Conservation (phyloP, 2,329 filamentous ascomycete genomes). For the Verticillium dahliae region DNA sequence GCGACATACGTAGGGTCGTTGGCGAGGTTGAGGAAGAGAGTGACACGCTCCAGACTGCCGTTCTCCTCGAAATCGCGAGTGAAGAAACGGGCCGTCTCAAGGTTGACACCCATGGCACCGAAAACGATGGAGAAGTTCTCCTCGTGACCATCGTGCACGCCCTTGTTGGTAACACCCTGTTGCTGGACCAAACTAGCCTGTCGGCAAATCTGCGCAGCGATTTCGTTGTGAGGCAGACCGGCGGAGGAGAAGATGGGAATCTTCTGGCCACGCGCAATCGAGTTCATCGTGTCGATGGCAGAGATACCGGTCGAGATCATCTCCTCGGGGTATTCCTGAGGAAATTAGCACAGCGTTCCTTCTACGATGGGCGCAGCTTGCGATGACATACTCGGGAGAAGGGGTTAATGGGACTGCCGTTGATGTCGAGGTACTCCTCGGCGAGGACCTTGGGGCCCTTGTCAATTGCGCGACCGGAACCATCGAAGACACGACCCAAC, state of each 20-base stretch:
- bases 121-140: constrained; percentile 99
- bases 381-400: constrained; percentile 75
- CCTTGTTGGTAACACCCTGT: constrained; percentile 79
- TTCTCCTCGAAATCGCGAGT: constrained; percentile 99
- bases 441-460: constrained; percentile 97
- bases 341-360: background rate
- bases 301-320: constrained; percentile 99
- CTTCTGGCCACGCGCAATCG: constrained; percentile 97
- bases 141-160: constrained; percentile 90
- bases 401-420: constrained; percentile 97
- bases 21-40: constrained; percentile 96
- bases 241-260: constrained; percentile 98
- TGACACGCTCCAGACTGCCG: constrained; percentile 94
- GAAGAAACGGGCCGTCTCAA: constrained; percentile 98
- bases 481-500: constrained; percentile 97
- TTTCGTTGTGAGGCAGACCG: constrained; percentile 98
- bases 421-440: constrained; percentile 98
- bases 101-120: constrained; percentile 99
- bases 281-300: constrained; percentile 97
- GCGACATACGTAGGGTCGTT: constrained; percentile 87
- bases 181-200: constrained; percentile 86
- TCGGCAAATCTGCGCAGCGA: constrained; percentile 96
- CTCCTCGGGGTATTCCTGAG: constrained; percentile 93
- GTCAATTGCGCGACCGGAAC: constrained; percentile 95
- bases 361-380: background rate